Evolutionary conservation across 2,329 filamentous ascomycete species (phyloP).

Genomic region (Ceratocystis papillata): DNA sequence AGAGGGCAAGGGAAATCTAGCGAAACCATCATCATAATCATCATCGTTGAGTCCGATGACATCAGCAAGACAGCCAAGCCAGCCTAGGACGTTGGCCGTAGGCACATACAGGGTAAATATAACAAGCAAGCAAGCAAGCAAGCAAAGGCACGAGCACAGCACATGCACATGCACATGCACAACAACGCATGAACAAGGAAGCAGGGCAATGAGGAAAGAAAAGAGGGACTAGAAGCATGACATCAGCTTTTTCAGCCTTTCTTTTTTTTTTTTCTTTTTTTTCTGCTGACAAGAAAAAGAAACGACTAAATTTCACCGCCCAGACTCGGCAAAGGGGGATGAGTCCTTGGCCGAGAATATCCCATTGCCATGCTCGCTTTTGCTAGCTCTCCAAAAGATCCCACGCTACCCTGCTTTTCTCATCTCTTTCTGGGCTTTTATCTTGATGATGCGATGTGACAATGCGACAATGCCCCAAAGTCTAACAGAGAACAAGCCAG

Average conservation of each 20-base stretch:
- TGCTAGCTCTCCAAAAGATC: too few species aligned
- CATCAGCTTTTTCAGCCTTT: constrained; percentile 4
- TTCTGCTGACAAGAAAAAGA: background rate
- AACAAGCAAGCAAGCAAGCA: background rate
- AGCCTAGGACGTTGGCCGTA: too few species aligned
- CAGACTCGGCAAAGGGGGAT: background rate
- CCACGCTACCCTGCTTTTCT: too few species aligned
- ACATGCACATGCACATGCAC: constrained; percentile 3
- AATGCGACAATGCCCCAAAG: background rate
- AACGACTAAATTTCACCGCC: background rate
- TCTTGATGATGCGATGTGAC: background rate
- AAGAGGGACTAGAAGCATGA: background rate
- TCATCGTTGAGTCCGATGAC: too few species aligned
- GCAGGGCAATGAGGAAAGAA: background rate
- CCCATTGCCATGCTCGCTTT: too few species aligned
- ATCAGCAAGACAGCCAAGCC: too few species aligned
- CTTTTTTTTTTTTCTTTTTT: constrained; percentile 1
- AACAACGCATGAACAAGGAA: background rate
- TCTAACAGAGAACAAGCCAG: background rate
- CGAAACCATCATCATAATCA: background rate
- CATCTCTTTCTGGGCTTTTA: background rate
- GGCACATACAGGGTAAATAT: too few species aligned
- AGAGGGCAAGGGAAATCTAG: background rate
- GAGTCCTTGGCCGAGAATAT: too few species aligned
- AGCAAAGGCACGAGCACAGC: background rate